Evolutionary conservation across 2,329 filamentous ascomycete species (phyloP).

Genomic region (Boeremia exigua): DNA sequence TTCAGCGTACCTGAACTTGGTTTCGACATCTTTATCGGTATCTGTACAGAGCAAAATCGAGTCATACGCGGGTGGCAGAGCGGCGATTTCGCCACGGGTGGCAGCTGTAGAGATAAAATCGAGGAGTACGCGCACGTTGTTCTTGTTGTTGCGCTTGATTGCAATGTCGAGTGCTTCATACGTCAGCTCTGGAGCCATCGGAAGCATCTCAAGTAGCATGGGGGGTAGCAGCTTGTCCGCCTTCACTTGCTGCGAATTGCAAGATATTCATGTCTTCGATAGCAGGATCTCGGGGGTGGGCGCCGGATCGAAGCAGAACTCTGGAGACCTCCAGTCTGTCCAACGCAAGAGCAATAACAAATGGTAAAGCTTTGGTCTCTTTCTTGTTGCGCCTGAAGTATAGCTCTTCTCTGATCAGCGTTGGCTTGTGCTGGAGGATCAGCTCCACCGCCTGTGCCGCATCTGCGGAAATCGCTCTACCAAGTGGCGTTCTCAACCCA

Average conservation of each 20-base stretch:
- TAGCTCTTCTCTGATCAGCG: slow-evolving; percentile 23
- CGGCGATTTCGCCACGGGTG: slow-evolving; percentile 20
- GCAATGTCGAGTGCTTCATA: slow-evolving; percentile 28
- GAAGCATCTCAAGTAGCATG: slow-evolving; percentile 26
- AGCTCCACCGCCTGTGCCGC: slow-evolving; percentile 28
- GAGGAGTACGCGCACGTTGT: slow-evolving; percentile 21
- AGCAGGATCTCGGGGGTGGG: slow-evolving; percentile 25
- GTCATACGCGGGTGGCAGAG: slow-evolving; percentile 25
- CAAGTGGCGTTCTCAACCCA: slow-evolving; percentile 21
- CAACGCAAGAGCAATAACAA: slow-evolving; percentile 20
- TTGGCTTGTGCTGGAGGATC: slow-evolving; percentile 19
- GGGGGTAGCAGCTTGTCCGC: slow-evolving; percentile 17
- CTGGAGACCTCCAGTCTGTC: slow-evolving; percentile 21
- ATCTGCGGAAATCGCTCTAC: slow-evolving; percentile 24
- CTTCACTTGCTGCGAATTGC: slow-evolving; percentile 21
- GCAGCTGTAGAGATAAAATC: slow-evolving; percentile 25
- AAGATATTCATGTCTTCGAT: slow-evolving; percentile 26
- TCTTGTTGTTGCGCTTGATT: slow-evolving; percentile 20
- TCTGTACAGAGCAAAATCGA: slow-evolving; percentile 17
- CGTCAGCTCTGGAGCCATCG: slow-evolving; percentile 21
- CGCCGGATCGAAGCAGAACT: slow-evolving; percentile 23
- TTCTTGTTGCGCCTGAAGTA: slow-evolving; percentile 24
- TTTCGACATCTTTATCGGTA: slow-evolving; percentile 9
- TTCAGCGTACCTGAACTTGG: slow-evolving; percentile 14
- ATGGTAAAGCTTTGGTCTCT: slow-evolving; percentile 24